Evolutionary conservation across 139 green algal species (phyloP), one percentile per base, ranked within the genome.

Genomic region (Marvania coccoides): DNA sequence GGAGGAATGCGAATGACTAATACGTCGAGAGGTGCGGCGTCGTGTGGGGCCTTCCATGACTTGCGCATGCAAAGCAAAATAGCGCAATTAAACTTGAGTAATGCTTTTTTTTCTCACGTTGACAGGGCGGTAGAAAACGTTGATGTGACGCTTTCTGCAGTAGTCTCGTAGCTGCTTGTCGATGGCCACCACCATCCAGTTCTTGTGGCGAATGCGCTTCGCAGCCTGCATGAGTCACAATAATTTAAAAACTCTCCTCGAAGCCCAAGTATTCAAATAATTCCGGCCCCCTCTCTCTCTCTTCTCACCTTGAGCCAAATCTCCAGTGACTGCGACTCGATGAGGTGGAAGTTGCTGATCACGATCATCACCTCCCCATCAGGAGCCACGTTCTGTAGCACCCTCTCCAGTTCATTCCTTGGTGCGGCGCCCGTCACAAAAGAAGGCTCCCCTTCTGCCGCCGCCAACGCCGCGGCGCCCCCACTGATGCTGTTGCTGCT

Each of bases 111-210:
- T 29, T 12, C 48, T 55, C n/a, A 68, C 37, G 10, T 63, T 35
- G 6, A 78, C 64, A 13, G 71, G 71, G n/a, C 70, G 73, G 63
- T 74, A 76, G 67, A 87, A 79, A 29, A 67, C 35, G 36, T 74
- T 72, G 39, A 82, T 59, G 15, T 55, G 48, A 9, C 74, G 35
- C 35, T 74, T n/a, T 12, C 63, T 40, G 9, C 82, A 61, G 33
- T 77, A 71, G 1, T 67, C 58, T 2, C 72, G 46, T 3, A 91
- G 78, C 61, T 93, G 68, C 14, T 84, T 42, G 65, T 98, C 93
- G 14, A 98, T 76, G 0, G 90, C 92, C n/a, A 97, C 77, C 0
- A 98, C 78, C 33, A 98, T 45, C 66, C 89, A 95, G 77, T 97
- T 97, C 3, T 40, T 80, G 3, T 84, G 47, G 76, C 69, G 55